Conservation (phyloP, 2,329 filamentous ascomycete genomes). For the Ophiostoma perfectum region DNA sequence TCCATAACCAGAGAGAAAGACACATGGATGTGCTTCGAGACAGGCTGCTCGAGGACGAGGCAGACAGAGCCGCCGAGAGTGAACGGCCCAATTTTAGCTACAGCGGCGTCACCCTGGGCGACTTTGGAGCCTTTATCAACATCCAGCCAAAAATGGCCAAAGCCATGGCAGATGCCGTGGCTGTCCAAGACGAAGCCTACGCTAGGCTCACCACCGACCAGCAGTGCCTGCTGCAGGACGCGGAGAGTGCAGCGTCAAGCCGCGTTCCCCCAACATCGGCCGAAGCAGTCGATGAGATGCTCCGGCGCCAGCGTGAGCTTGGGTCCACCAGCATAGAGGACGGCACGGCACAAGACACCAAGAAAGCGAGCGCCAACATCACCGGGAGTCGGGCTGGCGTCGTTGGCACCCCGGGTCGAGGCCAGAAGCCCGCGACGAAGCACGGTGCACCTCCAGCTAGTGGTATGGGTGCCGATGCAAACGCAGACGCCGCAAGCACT, state of each 20-base stretch:
- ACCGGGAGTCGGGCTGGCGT: too few species aligned
- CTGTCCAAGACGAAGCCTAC: background rate
- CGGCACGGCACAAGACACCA: background rate
- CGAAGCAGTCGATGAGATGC: background rate
- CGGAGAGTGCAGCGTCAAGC: background rate
- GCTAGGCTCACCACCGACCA: slow-evolving; percentile 7
- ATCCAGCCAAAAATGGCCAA: slow-evolving; percentile 22
- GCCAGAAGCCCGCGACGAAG: too few species aligned
- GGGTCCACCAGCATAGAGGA: background rate
- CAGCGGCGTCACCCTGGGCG: slow-evolving; percentile 20
- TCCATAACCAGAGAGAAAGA: background rate
- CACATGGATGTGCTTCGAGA: background rate
- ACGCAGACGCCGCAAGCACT: slow-evolving; percentile 1
- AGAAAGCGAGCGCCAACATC: background rate
- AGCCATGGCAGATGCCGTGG: slow-evolving; percentile 1
- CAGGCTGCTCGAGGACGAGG: background rate
- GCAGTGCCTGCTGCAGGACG: background rate
- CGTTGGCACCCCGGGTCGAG: too few species aligned
- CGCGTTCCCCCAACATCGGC: slow-evolving; percentile 9
- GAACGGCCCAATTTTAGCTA: slow-evolving; percentile 22
- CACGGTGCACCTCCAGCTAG: too few species aligned
- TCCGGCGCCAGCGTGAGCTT: background rate
- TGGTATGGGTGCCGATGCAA: background rate
- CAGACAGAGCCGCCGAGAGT: background rate
- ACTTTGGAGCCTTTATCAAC: slow-evolving; percentile 26